Base-by-base conservation (phyloP, 352 stramenopile species). In the Globisporangium orthogonon region DNA sequence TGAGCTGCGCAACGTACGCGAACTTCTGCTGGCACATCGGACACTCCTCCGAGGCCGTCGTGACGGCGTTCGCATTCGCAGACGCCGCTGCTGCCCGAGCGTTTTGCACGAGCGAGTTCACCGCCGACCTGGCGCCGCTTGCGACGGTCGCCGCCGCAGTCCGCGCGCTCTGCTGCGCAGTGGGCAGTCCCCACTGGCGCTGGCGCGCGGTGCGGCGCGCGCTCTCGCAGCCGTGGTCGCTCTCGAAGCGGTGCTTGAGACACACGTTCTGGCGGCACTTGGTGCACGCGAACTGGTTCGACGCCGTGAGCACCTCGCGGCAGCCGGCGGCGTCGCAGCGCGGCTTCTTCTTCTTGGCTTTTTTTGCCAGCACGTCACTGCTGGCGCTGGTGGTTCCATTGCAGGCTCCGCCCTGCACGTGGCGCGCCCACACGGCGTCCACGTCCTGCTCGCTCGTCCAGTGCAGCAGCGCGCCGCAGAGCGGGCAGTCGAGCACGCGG, bases 1-100 rank as follows among this genome's bases (percentile, higher is more conserved):
- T 83, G 28, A 92, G 61, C 45, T 89, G 79, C 55, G 70, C 78
- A 9, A 89, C 78, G 58, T 91, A 86, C 9, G 63, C 56, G 49
- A 92, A 92, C 57, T 76, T 80, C 52, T 88, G 68, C 43, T 86
- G 70, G 65, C 83, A 92, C 39, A 89, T 84, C 7, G 83, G 83
- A 29, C 83, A 92, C 37, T 76, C 53, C 39, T 92, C 79, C 2
- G 76, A 75, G 30, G 61, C 70, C 0, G 69, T 70, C 1, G 67
- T 86, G 41, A 83, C 61, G 0, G 58, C 37, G 54, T 46, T 52
- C 0, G 58, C 37, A 56, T 46, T 52, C 28, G 39, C 55, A 2
- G 63, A 57, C 29, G 47, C 39, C 28, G 47, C 10, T 3, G 47
- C 11, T 11, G 47, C 47, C 7, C 23, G 23, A 23, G 66, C 72